Base-by-base conservation (phyloP, 2,329 filamentous ascomycete genomes). In the Aureobasidium sp. region DNA sequence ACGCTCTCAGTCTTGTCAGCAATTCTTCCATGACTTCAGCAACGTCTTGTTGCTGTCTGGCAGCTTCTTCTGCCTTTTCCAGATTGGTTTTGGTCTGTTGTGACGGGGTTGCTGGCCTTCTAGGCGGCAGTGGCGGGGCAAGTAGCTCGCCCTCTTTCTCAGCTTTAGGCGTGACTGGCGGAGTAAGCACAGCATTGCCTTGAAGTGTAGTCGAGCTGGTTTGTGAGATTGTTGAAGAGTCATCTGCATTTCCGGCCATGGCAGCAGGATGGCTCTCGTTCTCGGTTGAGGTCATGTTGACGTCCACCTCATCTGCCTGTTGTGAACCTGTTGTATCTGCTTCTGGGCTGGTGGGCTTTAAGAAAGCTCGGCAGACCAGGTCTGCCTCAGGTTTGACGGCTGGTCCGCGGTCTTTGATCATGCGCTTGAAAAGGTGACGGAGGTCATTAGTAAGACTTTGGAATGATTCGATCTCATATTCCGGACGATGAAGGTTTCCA, bases 21-120 rank as follows among this genome's bases (percentile, higher is more conserved):
- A 96, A 89, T 69, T 93, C 94, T 63, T 91, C 91, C 77, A 97
- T 92, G 50, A 97, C 93, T 74, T 99, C 94, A 13, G 91, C 91
- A 5, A 97, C 93, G 75, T 99, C 94, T 75, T 99, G 92, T 71
- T 99, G 94, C 55, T 70, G 53, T 57, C 64, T 70, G 37, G 90
- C 82, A 20, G 82, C 82, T 46, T 82, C 78, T 67, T 85, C 80
- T 5, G 84, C 78, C 61, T 81, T 78, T 39, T 80, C 78, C 26
- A 81, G 69, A 3, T 66, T 62, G 7, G 42, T 70, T 65, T 60
- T 68, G 66, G 26, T 62, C 61, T 39, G 64, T 63, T 34, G 66
- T 67, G 37, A 68, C 68, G 62, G 68, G 62, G 42, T 68, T 64
- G 42, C 70, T 46, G 73, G 68, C 64, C 80, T 76, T 52, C 83